Evolutionary conservation across 345 rosid species (phyloP).

Genomic region (Melastoma malabathricum): DNA sequence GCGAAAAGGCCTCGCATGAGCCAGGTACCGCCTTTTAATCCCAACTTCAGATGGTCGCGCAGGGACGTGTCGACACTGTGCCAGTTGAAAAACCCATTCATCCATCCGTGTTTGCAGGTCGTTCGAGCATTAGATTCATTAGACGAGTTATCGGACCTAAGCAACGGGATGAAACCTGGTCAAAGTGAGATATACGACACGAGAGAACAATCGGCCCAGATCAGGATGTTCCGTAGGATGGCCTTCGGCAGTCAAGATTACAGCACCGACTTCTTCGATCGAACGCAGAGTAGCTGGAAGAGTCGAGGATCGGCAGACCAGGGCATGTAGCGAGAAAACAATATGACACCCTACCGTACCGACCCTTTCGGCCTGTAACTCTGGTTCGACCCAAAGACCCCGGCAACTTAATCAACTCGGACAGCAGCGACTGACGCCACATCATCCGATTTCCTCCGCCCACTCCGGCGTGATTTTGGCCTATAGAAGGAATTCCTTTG

Average conservation of each 20-base stretch:
- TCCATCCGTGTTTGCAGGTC: constrained; percentile 21
- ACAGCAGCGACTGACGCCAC: too few species aligned
- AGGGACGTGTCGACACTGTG: too few species aligned
- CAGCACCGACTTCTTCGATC: constrained; percentile 55
- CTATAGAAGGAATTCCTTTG: too few species aligned
- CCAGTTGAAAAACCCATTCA: too few species aligned
- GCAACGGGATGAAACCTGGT: constrained; percentile 89
- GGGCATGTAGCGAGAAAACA: constrained; percentile 2
- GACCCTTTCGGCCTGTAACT: too few species aligned
- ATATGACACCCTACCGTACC: too few species aligned
- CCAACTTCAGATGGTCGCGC: too few species aligned
- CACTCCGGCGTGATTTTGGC: too few species aligned
- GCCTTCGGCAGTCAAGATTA: constrained; percentile 92
- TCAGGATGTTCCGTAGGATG: constrained; percentile 85
- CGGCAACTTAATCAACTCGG: too few species aligned
- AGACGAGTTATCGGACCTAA: constrained; percentile 61
- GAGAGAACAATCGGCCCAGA: constrained; percentile 81
- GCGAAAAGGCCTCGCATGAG: constrained; percentile 86
- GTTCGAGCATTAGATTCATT: constrained; percentile 78
- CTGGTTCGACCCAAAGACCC: too few species aligned
- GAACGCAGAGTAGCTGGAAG: constrained; percentile 67
- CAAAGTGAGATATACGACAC: constrained; percentile 69
- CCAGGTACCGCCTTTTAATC: constrained; percentile 35
- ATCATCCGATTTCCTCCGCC: too few species aligned
- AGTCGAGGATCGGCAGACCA: constrained; percentile 35